These are phyloP conservation scores for Penicillium silybi DNA, from an alignment of 495 filamentous ascomycete species.

Conservation along the genomic window DNA sequence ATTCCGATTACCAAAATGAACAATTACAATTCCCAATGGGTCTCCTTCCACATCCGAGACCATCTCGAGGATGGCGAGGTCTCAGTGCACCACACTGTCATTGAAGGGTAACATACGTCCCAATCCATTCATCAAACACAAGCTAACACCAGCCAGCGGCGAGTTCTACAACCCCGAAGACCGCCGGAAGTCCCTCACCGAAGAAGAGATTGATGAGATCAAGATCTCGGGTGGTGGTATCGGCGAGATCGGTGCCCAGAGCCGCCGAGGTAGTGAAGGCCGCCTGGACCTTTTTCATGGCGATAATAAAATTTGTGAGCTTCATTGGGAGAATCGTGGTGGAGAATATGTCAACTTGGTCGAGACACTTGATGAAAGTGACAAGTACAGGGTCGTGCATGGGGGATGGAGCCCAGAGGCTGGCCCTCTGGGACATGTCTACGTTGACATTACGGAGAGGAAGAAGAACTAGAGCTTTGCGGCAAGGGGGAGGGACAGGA, in stretches of 20 bases:
- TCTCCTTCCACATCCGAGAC: conserved; percentile 38
- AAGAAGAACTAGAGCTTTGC: conserved; percentile 5
- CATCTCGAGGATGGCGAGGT: conserved; percentile 31
- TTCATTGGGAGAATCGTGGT: conserved; percentile 39
- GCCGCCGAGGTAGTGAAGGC: conserved; percentile 37
- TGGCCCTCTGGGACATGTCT: conserved; percentile 39
- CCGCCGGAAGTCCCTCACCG: conserved; percentile 27
- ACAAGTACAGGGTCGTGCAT: conserved; percentile 32
- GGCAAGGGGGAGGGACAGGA: background rate
- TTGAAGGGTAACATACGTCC: conserved; percentile 26
- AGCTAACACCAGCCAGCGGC: conserved; percentile 23
- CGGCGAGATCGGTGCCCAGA: conserved; percentile 34
- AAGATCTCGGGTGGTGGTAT: conserved; percentile 29
- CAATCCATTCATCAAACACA: background rate
- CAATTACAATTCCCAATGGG: conserved; percentile 35
- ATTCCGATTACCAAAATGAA: background rate
- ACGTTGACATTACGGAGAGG: conserved; percentile 26
- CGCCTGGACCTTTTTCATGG: conserved; percentile 37
- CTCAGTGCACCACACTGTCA: conserved; percentile 29
- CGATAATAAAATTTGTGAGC: conserved; percentile 37
- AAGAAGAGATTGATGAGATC: conserved; percentile 36
- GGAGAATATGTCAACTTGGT: conserved; percentile 25
- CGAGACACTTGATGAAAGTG: conserved; percentile 28
- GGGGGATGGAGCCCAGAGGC: conserved; percentile 35
- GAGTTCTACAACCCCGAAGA: conserved; percentile 29